Base-by-base conservation (phyloP, 2,329 filamentous ascomycete genomes). In the Stachybotrys chlorohalonatus region DNA sequence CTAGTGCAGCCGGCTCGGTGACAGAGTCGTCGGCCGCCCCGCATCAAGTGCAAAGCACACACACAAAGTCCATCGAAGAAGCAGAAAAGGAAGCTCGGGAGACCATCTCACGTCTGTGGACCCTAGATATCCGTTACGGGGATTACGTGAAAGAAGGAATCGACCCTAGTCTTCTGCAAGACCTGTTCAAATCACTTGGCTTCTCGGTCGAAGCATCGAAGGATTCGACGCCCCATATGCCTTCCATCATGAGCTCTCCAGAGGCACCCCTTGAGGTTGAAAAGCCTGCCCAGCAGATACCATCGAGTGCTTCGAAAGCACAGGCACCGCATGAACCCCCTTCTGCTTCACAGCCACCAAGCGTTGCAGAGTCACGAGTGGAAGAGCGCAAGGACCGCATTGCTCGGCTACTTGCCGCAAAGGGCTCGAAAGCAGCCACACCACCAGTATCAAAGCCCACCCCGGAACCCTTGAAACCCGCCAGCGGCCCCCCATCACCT, bases 361-460 rank as follows among this genome's bases (percentile, higher is more conserved):
- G 6, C 9, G 9, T 42, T 9, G 2, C 36, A 42, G 36, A 42
- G 13, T 9, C 8, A 2, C 36, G 36, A 13, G 36, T 47, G 7
- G 76, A 87, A 59, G 84, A 88, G 63, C 80, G 89, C 24, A 89
- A 89, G 61, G 87, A 90, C 59, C 83, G 89, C 47, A 89, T 93
- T 56, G 87, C 88, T 5, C 83, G 86, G 51, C 78, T 91, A 54
- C 76, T 91, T 54, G 88, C 88, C n/a, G 84, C 82, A 1, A 91
- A 89, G 66, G 80, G 79, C 52, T 81, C 82, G 39, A 87, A 85
- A 39, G 52, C 63, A 54, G 48, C 62, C 31, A 57, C 62, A 31
- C 53, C 65, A 32, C 55, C 1, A 50, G 59, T 13, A 51, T 55
- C 42, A 57, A 64, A 67, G 39, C 24, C 54, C 11, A 69, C 72